phyloP scores from a whole-genome alignment of 2,329 filamentous ascomycete genomes.

The Scedosporium boydii region DNA sequence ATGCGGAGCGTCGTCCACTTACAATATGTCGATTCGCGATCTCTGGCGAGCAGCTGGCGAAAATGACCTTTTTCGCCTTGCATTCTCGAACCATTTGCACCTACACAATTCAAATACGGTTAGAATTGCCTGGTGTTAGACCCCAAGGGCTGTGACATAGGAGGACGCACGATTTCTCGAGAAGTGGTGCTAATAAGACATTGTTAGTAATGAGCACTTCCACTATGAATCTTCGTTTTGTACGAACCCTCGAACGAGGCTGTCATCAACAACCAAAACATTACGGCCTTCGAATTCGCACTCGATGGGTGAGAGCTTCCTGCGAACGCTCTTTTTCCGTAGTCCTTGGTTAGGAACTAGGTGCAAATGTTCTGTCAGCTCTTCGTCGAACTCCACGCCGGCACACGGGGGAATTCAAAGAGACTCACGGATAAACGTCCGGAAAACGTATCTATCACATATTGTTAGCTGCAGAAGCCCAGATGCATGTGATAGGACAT shows the following conservation, averaged over 20 bases:
- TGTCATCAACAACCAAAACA: constrained; percentile 81
- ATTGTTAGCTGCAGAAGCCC: no score
- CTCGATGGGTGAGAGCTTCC: constrained; percentile 81
- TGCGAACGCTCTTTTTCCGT: constrained; percentile 75
- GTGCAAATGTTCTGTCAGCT: no score
- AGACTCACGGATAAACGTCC: constrained; percentile 57
- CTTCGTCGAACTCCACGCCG: no score
- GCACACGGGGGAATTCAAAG: no score
- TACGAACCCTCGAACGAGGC: constrained; percentile 62
- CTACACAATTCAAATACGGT: constrained; percentile 9
- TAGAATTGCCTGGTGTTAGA: background rate
- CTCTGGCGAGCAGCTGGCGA: constrained; percentile 72
- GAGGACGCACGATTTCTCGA: constrained; percentile 30
- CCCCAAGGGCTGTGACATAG: background rate
- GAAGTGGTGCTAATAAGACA: constrained; percentile 46
- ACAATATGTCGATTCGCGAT: constrained; percentile 85
- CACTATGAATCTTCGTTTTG: background rate
- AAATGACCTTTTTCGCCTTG: constrained; percentile 72
- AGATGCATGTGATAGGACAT: no score
- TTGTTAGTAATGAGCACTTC: background rate
- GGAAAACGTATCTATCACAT: constrained; percentile 56
- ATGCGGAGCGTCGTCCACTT: constrained; percentile 22
- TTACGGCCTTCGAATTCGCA: constrained; percentile 75
- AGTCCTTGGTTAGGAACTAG: constrained; percentile 57
- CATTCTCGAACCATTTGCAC: constrained; percentile 70